A percentile compares a stretch with the other conserved stretches of the same genome.
These are phyloP conservation scores for Butyriboletus loyo DNA, from an alignment of 768 basidiomycete species.

Conservation along the genomic window DNA sequence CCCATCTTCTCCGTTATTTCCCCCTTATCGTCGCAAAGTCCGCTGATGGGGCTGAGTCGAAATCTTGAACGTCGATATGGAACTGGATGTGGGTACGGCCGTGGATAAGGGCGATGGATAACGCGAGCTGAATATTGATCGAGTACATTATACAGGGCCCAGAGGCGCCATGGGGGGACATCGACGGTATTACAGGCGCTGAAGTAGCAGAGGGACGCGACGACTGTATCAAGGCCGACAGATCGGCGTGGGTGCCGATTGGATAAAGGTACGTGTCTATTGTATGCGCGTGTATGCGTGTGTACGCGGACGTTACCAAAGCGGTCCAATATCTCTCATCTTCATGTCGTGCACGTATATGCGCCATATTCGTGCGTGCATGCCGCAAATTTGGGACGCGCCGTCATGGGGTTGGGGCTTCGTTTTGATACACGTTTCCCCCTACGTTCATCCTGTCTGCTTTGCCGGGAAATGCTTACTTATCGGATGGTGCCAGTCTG, in stretches of 20 bases:
- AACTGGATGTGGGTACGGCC: neutral
- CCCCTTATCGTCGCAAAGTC: constrained; percentile 15
- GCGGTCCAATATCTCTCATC: neutral
- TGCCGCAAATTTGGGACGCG: neutral
- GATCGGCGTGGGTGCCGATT: constrained; percentile 64
- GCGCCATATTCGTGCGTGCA: neutral
- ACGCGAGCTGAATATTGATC: neutral
- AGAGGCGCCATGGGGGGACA: constrained; percentile 49
- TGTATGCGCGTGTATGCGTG: constrained; percentile 7
- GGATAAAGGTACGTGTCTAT: constrained; percentile 50
- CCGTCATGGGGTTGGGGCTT: constrained; percentile 3
- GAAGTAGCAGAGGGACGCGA: constrained; percentile 57
- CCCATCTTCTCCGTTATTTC: neutral
- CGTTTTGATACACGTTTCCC: constrained; percentile 15
- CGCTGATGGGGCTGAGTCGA: constrained; percentile 6
- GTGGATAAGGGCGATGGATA: neutral
- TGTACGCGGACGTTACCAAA: neutral
- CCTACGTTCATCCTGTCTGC: neutral
- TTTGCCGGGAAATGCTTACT: neutral
- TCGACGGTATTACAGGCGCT: constrained; percentile 56
- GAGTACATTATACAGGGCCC: constrained; percentile 40
- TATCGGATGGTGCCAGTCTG: neutral
- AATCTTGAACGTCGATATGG: neutral
- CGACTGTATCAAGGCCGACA: constrained; percentile 54
- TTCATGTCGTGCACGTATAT: no score